A percentile compares a stretch with the other conserved stretches of the same genome.
Evolutionary conservation across 1,284 basidiomycete genomes (phyloP).

Genomic region (Cryptococcus floricola): DNA sequence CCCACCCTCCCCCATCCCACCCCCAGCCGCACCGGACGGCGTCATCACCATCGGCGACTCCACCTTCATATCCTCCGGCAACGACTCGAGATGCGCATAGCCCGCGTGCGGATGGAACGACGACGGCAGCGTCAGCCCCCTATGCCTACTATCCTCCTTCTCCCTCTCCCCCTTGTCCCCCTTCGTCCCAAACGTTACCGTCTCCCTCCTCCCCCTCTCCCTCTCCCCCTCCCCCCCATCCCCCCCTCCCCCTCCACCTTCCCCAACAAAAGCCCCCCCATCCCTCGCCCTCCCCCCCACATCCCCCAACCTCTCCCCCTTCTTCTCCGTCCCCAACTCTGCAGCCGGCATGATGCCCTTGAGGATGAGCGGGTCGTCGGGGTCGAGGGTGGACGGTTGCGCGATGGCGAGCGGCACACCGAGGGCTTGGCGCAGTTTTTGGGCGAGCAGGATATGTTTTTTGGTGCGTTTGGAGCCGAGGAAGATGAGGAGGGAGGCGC

Average conservation of each 20-base stretch:
- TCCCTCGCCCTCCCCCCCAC: not conserved
- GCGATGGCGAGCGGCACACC: slow-evolving; percentile 43
- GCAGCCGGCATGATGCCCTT: not conserved
- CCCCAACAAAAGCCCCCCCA: not conserved
- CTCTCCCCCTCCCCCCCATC: not conserved
- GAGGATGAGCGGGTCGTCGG: not conserved
- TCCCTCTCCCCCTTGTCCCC: not conserved
- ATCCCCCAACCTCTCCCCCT: not conserved
- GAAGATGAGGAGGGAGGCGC: slow-evolving; percentile 74
- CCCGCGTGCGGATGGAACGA: too few species aligned
- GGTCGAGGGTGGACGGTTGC: not conserved
- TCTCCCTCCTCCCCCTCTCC: not conserved
- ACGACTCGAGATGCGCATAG: too few species aligned
- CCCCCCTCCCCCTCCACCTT: not conserved
- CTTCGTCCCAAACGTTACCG: not conserved
- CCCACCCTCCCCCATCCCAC: too few species aligned
- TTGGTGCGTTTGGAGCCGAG: slow-evolving; percentile 72
- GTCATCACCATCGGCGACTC: too few species aligned
- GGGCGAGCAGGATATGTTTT: slow-evolving; percentile 67
- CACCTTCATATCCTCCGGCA: too few species aligned
- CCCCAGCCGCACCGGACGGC: too few species aligned
- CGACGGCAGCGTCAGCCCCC: too few species aligned
- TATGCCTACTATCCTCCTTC: not conserved
- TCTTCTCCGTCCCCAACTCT: too few species aligned
- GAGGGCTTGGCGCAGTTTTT: slow-evolving; percentile 65